Evolutionary conservation across 257 asterid species (phyloP), one percentile per base, ranked within the genome.

Genomic region (Jaltomata sinuosa): DNA sequence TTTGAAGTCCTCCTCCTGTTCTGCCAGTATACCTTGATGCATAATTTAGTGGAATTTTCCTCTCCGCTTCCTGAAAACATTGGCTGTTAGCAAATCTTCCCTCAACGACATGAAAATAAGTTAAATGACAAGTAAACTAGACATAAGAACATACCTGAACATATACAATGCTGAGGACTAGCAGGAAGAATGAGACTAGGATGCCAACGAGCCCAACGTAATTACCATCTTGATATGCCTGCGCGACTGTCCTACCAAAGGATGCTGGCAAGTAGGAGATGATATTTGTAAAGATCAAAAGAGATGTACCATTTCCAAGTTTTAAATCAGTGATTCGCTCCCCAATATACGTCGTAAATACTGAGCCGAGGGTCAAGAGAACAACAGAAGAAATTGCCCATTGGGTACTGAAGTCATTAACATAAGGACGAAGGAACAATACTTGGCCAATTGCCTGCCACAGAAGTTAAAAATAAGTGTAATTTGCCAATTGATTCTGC

Each of bases 391-490:
- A 93, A 88, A 96, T 49, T 57, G 81, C 98, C 99, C 99, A 96
- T 84, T 96, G 85, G 40, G 94, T 92, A 84, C 94, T 96, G 89
- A 93, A 96, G 92, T 96, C 99, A 80, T 91, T 87, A 86, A 93
- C 98, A 87, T 93, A 96, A 78, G 99, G 99, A 84, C 98, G 98
- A 72, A 96, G 97, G 89, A 79, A 92, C 29, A 96, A 83, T 55
- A 94, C 98, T 92, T 96, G 99, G 27, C 99, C 99, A 87, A 94
- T 89, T 87, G 99, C 98, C 98, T 96, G 94, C 90, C 88, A 88
- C 49, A 88, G 72, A 82, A 84, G 78, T 52, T 57, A 22, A 45
- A 79, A 52, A 29, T 34, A 52, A 69, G 53, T 67, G 32, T 65
- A 45, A 72, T 40, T 38, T 31, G 34, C 69, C 55, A 81, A 61